phyloP scores from a whole-genome alignment of 768 basidiomycete species.

The Cyclocybe cylindracea region DNA sequence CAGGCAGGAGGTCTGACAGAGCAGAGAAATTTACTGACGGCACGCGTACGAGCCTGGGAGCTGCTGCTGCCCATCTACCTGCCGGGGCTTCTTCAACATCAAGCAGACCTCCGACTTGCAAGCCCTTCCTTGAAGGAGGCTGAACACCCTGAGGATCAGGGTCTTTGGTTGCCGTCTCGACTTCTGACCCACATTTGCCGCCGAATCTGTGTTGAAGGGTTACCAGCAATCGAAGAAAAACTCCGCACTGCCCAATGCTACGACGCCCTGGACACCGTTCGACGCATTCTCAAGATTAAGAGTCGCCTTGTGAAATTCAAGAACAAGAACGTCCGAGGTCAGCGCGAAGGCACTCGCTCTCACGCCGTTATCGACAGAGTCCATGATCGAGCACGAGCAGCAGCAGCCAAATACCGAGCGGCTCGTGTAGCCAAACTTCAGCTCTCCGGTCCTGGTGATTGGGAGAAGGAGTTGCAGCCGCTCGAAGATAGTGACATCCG shows the following conservation, averaged over 20 bases:
- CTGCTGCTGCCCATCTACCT: no score
- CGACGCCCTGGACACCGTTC: constrained; percentile 14
- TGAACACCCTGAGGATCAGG: constrained; percentile 5
- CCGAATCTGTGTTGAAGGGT: no score
- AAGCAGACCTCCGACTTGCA: neutral
- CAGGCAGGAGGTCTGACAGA: no score
- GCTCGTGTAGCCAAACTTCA: constrained; percentile 11
- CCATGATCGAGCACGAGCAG: constrained; percentile 7
- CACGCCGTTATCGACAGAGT: no score
- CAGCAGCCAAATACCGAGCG: constrained; percentile 14
- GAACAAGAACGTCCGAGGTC: constrained; percentile 21
- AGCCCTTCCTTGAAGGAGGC: neutral
- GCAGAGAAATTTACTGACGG: constrained; percentile 7
- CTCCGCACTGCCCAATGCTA: no score
- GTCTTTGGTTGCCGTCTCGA: constrained; percentile 10
- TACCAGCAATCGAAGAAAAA: no score
- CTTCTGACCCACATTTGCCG: neutral
- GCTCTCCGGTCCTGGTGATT: constrained; percentile 12
- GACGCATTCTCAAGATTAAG: constrained; percentile 18
- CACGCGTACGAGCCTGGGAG: constrained; percentile 12
- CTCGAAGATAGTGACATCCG: constrained; percentile 17
- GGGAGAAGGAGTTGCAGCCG: constrained; percentile 10
- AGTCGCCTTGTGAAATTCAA: constrained; percentile 19
- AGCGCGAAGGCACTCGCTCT: constrained; percentile 20
- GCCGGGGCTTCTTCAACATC: constrained; percentile 12